Base-by-base conservation (phyloP, 164 flowering plant species). In the Buxus sempervirens region DNA sequence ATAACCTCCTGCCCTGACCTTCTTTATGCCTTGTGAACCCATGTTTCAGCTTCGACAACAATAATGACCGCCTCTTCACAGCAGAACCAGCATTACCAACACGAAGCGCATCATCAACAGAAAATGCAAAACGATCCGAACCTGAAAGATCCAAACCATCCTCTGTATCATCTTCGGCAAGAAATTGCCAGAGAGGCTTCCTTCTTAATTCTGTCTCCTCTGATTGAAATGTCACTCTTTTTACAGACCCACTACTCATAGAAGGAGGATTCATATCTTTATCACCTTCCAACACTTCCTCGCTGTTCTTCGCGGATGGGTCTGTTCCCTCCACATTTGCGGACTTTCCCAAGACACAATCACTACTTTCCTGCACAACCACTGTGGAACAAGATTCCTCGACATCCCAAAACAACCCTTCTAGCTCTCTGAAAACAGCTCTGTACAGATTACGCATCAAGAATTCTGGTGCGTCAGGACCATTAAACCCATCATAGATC, bases 401-500 rank as follows among this genome's bases (percentile, higher is more conserved):
- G 63, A 64, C 65, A 51, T 88, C 96, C 98, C 99, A 96, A 78
- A 93, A 88, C 82, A 96, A 80, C 5, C 99, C 99, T 70, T 88
- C 87, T 9, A 96, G 87, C 79, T 93, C 93, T 70, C 75, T 79
- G 65, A 79, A 86, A 61, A 96, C 86, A n/a, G 97, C 96, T 9
- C 88, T 78, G 60, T 96, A 96, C 19, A 93, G 86, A 84, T 93
- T 82, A 60, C 89, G 85, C 99, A 96, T 93, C 77, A 96, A 80
- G 75, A 91, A 93, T 60, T 96, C 99, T 0, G 98, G 98, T 10
- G 97, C 99, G 80, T 96, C 99, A 9, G 99, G 98, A 20, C 99
- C 99, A 63, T 93, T 96, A 66, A 96, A 96, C 36, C 99, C 98
- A 77, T 93, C 99, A 76, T 96, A 96, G 72, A 96, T 96, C 67